Conservation (phyloP, 192 early-diverging fungal species). For the Entomortierella chlamydospora region DNA sequence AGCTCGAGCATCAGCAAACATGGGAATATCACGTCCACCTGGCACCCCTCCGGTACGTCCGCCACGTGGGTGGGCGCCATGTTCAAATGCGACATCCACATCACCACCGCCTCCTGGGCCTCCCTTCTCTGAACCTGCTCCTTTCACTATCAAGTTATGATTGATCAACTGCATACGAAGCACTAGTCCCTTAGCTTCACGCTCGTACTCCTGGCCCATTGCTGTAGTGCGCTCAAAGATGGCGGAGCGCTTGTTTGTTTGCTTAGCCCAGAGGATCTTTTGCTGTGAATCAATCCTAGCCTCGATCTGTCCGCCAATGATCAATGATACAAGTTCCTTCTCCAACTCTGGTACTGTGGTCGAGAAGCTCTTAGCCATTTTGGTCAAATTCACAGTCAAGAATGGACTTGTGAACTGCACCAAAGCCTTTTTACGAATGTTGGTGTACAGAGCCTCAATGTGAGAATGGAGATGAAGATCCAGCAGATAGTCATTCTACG, state of each 20-base stretch:
- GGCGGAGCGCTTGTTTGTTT: conserved; percentile 71
- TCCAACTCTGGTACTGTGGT: conserved; percentile 72
- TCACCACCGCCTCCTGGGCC: background rate
- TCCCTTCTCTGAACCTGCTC: conserved; percentile 23
- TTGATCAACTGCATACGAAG: conserved; percentile 75
- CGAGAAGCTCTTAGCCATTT: conserved; percentile 82
- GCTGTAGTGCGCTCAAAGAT: conserved; percentile 75
- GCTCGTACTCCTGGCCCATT: conserved; percentile 77
- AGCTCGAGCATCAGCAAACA: conserved; percentile 30
- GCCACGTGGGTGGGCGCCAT: background rate
- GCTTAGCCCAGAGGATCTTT: conserved; percentile 82
- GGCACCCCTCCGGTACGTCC: background rate
- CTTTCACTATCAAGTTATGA: conserved; percentile 59
- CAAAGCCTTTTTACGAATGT: conserved; percentile 81
- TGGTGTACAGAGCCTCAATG: conserved; percentile 73
- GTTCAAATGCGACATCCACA: background rate
- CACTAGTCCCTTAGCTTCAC: conserved; percentile 67
- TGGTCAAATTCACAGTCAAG: conserved; percentile 78
- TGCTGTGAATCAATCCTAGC: conserved; percentile 89
- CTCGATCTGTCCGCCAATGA: conserved; percentile 76
- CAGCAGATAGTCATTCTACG: conserved; percentile 62
- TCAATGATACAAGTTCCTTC: conserved; percentile 73
- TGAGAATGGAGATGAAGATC: conserved; percentile 81
- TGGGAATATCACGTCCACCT: conserved; percentile 16
- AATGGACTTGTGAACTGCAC: conserved; percentile 89